Conservation (phyloP, 2,329 filamentous ascomycete species). For the Aspergillus costaricaensis region DNA sequence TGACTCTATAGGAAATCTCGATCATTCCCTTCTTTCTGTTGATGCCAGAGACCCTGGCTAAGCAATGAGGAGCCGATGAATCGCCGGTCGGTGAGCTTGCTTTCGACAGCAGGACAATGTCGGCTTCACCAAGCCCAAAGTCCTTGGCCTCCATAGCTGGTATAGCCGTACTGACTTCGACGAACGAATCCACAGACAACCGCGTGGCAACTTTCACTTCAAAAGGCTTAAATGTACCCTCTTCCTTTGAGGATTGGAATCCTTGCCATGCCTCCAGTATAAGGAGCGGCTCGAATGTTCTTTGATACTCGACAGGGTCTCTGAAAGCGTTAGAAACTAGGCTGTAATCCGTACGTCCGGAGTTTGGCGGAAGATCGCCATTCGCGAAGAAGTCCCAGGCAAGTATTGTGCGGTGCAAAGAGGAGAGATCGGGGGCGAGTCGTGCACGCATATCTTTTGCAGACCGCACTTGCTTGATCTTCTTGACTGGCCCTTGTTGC, state of each 20-base stretch:
- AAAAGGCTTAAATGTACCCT: conserved; percentile 76
- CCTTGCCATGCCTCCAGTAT: conserved; percentile 95
- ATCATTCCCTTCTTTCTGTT: conserved; percentile 77
- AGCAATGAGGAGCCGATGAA: conserved; percentile 70
- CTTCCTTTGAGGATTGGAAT: conserved; percentile 86
- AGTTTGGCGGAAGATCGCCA: conserved; percentile 78
- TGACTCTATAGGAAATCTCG: conserved; percentile 84
- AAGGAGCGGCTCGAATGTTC: conserved; percentile 85
- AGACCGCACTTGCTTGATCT: conserved; percentile 75
- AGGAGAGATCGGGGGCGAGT: conserved; percentile 82
- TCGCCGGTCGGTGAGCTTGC: conserved; percentile 69
- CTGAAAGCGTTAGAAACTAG: conserved; percentile 76
- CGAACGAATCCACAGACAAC: conserved; percentile 86
- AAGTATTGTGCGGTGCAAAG: conserved; percentile 81
- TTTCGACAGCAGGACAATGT: conserved; percentile 83
- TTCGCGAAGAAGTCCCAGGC: conserved; percentile 94
- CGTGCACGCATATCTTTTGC: conserved; percentile 93
- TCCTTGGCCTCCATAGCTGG: conserved; percentile 70
- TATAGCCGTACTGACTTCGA: conserved; percentile 87
- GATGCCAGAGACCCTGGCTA: conserved; percentile 79
- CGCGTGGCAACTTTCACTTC: conserved; percentile 86
- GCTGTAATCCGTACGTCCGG: conserved; percentile 69
- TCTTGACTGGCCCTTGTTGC: conserved; percentile 75
- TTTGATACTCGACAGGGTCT: conserved; percentile 77
- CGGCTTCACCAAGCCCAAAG: conserved; percentile 74